phyloP scores from a whole-genome alignment of 2,329 filamentous ascomycete genomes.

The Colletotrichum sp. region DNA sequence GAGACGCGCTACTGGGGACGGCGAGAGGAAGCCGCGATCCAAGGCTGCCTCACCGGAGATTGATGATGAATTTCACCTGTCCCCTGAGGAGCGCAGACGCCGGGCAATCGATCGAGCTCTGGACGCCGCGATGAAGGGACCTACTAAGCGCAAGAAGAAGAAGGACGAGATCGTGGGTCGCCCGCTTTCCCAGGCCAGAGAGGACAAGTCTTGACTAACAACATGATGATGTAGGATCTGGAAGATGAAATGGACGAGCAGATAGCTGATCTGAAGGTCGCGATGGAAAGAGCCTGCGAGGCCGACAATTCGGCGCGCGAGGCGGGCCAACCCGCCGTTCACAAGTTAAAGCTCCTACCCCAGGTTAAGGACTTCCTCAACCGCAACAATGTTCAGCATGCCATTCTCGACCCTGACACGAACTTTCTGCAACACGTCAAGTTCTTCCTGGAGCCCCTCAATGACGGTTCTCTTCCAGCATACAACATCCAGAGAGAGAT shows the following conservation, averaged over 20 bases:
- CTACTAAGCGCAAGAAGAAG: constrained; percentile 75
- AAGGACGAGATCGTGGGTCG: constrained; percentile 83
- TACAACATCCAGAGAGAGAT: constrained; percentile 98
- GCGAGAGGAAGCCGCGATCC: constrained; percentile 52
- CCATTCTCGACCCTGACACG: constrained; percentile 90
- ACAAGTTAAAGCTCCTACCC: constrained; percentile 93
- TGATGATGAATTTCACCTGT: constrained; percentile 78
- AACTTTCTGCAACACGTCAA: constrained; percentile 95
- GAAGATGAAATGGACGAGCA: constrained; percentile 90
- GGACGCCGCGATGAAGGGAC: constrained; percentile 86
- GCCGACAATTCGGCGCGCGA: constrained; percentile 84
- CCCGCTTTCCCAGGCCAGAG: not conserved
- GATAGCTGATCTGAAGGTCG: constrained; percentile 83
- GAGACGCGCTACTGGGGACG: constrained; percentile 43
- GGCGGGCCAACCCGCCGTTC: constrained; percentile 79
- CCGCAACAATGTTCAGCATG: constrained; percentile 83
- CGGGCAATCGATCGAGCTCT: constrained; percentile 86
- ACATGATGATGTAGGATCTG: constrained; percentile 67
- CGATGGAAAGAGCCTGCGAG: constrained; percentile 90
- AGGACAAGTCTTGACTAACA: constrained; percentile 24
- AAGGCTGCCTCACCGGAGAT: constrained; percentile 56
- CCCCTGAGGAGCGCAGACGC: constrained; percentile 83
- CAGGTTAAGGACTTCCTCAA: constrained; percentile 89
- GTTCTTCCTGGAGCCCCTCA: constrained; percentile 95
- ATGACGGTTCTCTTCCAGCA: constrained; percentile 90